Evolutionary conservation across 257 asterid species (phyloP).

Genomic region (Solanum lignicaule): DNA sequence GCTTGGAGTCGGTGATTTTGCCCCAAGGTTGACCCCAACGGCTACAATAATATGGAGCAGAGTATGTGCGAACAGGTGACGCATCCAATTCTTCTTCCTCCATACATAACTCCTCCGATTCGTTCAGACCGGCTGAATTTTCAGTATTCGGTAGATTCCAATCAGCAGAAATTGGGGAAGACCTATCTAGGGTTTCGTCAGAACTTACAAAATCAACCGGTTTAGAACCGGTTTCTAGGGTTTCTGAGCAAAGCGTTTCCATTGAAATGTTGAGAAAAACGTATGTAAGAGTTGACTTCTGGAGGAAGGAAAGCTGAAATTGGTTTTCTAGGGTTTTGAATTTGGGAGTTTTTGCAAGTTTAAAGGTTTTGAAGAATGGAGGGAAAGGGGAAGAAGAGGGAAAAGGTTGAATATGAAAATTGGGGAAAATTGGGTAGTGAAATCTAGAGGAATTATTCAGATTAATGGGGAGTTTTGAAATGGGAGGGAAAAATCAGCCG

Average conservation of each 20-base stretch:
- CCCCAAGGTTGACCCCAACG: slow-evolving; percentile 28
- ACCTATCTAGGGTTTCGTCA: slow-evolving; percentile 20
- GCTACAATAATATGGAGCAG: not conserved
- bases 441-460: not conserved
- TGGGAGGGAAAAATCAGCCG: slow-evolving; percentile 8
- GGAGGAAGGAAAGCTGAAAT: not conserved
- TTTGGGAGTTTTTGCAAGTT: not conserved
- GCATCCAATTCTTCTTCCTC: slow-evolving; percentile 5
- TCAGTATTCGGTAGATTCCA: not conserved
- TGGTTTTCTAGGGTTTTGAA: not conserved
- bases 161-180: not conserved
- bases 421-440: not conserved
- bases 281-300: not conserved
- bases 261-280: slow-evolving; percentile 1
- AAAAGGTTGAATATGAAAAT: slow-evolving; percentile 3
- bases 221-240: not conserved
- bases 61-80: not conserved
- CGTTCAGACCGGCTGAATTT: not conserved
- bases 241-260: slow-evolving; percentile 1
- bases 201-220: slow-evolving; percentile 4
- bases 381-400: slow-evolving; percentile 18
- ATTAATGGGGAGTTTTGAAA: slow-evolving; percentile 9
- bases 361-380: not conserved
- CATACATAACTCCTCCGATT: slow-evolving; percentile 6
- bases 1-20: not conserved